These are phyloP conservation scores for Phytophthora tentaculata DNA, from an alignment of 352 stramenopile genomes.

Conservation along the genomic window DNA sequence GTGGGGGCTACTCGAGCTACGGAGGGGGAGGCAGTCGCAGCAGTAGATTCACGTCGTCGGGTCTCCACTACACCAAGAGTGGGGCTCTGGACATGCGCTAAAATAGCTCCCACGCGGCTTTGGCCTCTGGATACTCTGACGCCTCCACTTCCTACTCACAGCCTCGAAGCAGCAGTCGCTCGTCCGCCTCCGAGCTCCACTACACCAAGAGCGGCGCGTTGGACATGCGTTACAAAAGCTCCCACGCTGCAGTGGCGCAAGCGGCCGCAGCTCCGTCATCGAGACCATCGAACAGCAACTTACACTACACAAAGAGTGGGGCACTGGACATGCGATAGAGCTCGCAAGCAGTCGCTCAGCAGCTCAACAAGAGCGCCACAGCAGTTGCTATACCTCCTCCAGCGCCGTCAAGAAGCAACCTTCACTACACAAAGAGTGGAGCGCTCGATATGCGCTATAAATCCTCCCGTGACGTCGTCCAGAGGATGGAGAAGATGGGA, in stretches of 20 bases:
- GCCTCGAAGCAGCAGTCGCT: slow-evolving; percentile 6
- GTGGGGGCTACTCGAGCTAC: slow-evolving; percentile 11
- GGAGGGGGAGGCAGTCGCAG: neutral
- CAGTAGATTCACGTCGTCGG: slow-evolving; percentile 4
- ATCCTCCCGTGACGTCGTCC: slow-evolving; percentile 25
- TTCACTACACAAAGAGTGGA: slow-evolving; percentile 34
- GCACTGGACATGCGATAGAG: slow-evolving; percentile 34
- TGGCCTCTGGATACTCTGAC: slow-evolving; percentile 7
- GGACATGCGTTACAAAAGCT: slow-evolving; percentile 37
- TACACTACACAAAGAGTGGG: slow-evolving; percentile 37
- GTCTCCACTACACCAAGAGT: slow-evolving; percentile 35
- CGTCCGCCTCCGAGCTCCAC: slow-evolving; percentile 19
- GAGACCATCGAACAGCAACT: slow-evolving; percentile 5
- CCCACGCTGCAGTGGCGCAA: slow-evolving; percentile 13
- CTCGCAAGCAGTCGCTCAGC: slow-evolving; percentile 23
- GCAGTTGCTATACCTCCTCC: slow-evolving; percentile 8
- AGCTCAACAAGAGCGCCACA: slow-evolving; percentile 18
- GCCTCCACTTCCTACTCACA: slow-evolving; percentile 1
- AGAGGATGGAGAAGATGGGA: slow-evolving; percentile 28
- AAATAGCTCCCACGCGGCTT: slow-evolving; percentile 19
- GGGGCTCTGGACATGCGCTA: slow-evolving; percentile 35
- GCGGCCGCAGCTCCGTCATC: slow-evolving; percentile 4
- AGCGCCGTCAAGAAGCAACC: slow-evolving; percentile 4
- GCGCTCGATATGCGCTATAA: slow-evolving; percentile 39
- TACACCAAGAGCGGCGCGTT: slow-evolving; percentile 32